Percentiles rank a stretch among this genome's conserved stretches.
Evolutionary conservation across 768 basidiomycete genomes (phyloP).

Genomic region (Hericium rajendrae): DNA sequence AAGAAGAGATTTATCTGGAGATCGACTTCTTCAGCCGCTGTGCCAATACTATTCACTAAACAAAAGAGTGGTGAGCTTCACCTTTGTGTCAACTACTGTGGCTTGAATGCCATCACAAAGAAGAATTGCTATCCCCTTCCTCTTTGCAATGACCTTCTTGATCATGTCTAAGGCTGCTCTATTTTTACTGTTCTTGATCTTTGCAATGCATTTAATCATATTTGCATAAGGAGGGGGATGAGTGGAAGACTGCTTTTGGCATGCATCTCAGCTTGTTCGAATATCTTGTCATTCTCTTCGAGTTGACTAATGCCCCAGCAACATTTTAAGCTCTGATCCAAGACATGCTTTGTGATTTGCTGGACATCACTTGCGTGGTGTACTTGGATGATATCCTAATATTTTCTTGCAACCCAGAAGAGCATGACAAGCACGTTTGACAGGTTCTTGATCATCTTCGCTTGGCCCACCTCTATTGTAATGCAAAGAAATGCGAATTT

Average conservation of each 20-base stretch:
- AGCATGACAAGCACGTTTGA: conserved; percentile 11
- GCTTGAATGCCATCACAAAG: conserved; percentile 25
- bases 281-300: conserved; percentile 22
- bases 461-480: conserved; percentile 21
- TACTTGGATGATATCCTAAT: conserved; percentile 1
- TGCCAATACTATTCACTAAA: conserved; percentile 22
- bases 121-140: conserved; percentile 27
- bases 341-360: neutral
- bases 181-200: conserved; percentile 24
- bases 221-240: conserved; percentile 20
- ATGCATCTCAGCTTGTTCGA: conserved; percentile 5
- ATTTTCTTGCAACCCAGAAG: conserved; percentile 9
- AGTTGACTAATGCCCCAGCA: conserved; percentile 19
- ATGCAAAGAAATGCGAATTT: conserved; percentile 28
- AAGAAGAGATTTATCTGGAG: conserved; percentile 13
- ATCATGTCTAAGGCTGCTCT: conserved; percentile 15
- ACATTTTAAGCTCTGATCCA: conserved; percentile 21
- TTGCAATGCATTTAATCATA: conserved; percentile 24
- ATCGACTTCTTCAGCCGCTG: conserved; percentile 14
- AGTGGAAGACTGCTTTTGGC: conserved; percentile 23
- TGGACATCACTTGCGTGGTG: neutral
- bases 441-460: conserved; percentile 19
- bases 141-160: conserved; percentile 20
- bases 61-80: conserved; percentile 21
- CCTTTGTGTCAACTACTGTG: conserved; percentile 19